phyloP scores from a whole-genome alignment of 768 basidiomycete genomes.

The Suillus subaureus region DNA sequence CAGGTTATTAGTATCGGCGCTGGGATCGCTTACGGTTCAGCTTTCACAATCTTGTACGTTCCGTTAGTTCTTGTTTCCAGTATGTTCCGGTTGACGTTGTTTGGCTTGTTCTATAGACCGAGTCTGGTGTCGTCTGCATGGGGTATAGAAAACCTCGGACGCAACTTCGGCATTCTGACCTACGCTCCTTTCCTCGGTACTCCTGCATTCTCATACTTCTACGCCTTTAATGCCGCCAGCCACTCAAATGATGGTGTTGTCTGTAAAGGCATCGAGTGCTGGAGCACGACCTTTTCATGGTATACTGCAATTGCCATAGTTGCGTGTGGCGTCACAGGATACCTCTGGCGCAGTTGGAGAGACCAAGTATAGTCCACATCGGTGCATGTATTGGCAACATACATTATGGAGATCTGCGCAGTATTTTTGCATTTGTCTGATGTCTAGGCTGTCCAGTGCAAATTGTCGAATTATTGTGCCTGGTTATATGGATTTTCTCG shows the following conservation, averaged over 20 bases:
- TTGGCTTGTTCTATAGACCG: conserved; percentile 46
- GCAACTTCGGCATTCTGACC: conserved; percentile 76
- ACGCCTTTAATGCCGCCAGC: conserved; percentile 65
- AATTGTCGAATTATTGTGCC: background rate
- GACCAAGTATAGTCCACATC: conserved; percentile 44
- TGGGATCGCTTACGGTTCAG: conserved; percentile 68
- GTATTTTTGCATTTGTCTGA: background rate
- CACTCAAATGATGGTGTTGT: conserved; percentile 45
- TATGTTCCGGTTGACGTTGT: conserved; percentile 5
- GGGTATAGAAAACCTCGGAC: conserved; percentile 68
- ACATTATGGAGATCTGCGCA: background rate
- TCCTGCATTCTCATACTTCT: conserved; percentile 76
- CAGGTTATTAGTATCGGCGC: conserved; percentile 52
- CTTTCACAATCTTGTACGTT: conserved; percentile 73
- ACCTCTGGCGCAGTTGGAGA: conserved; percentile 69
- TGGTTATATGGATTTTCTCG: background rate
- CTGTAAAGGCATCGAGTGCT: conserved; percentile 65
- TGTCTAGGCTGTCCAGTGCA: background rate
- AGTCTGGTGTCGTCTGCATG: conserved; percentile 72
- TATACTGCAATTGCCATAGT: conserved; percentile 43
- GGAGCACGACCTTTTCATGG: conserved; percentile 66
- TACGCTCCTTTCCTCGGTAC: conserved; percentile 80
- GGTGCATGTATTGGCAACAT: background rate
- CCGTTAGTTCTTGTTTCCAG: background rate
- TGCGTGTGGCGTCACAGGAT: conserved; percentile 45